A percentile compares a stretch with the other conserved stretches of the same genome.
phyloP scores from a whole-genome alignment of 495 filamentous ascomycete genomes.

The Astrothelium subdiscretum region DNA sequence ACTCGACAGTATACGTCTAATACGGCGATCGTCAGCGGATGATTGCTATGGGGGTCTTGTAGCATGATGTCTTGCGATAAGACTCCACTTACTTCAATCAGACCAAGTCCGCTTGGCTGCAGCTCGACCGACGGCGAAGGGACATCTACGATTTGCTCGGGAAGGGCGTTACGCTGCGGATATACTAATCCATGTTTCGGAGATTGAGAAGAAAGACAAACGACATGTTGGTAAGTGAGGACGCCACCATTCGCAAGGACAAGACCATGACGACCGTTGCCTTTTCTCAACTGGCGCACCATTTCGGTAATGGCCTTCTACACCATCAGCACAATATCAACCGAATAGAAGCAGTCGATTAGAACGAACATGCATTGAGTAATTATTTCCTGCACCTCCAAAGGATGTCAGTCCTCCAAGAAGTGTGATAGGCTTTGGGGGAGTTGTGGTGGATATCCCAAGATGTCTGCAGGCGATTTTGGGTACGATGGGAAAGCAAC shows the following conservation, averaged over 20 bases:
- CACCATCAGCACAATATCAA: neutral
- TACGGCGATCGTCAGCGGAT: neutral
- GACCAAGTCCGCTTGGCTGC: conserved; percentile 33
- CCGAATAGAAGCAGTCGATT: neutral
- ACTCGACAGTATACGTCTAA: conserved; percentile 47
- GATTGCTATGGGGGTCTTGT: too few relatives aligned
- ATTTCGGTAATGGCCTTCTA: conserved; percentile 37
- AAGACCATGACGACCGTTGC: conserved; percentile 33
- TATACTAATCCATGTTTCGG: conserved; percentile 28
- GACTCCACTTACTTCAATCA: conserved; percentile 35
- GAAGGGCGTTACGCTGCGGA: conserved; percentile 30
- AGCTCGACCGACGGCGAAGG: conserved; percentile 26
- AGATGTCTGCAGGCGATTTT: conserved; percentile 45
- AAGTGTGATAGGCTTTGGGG: conserved; percentile 39
- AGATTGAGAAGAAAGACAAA: conserved; percentile 36
- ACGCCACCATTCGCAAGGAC: conserved; percentile 46
- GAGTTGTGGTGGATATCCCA: conserved; percentile 30
- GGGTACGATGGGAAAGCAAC: conserved; percentile 48
- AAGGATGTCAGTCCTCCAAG: conserved; percentile 47
- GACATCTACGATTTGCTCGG: conserved; percentile 20
- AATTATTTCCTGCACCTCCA: conserved; percentile 50
- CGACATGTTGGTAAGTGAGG: conserved; percentile 41
- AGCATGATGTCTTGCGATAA: neutral
- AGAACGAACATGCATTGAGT: conserved; percentile 43
- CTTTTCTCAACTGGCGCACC: conserved; percentile 32